Evolutionary conservation across 1,284 basidiomycete species (phyloP), one percentile per base, ranked within the genome.

Genomic region (Phellopilus nigrolimitatus): DNA sequence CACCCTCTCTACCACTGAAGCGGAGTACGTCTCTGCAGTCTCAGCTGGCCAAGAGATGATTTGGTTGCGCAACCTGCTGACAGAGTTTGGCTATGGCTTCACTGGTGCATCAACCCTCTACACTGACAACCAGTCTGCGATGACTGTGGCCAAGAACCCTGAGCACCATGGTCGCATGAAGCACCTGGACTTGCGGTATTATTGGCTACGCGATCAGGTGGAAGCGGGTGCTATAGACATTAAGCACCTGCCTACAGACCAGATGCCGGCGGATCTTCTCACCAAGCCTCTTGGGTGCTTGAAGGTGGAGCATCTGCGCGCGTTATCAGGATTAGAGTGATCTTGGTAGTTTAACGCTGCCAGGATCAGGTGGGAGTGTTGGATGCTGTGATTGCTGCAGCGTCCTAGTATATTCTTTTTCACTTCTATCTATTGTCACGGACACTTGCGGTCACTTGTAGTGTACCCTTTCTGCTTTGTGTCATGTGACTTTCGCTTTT

Each of bases 41-140:
- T 59, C 63, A 21, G 59, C 63, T 1, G 57, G 56, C 0, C 59
- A 58, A n/a, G 68, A 71, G 39, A 57, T 65, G 9, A 56, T 67
- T 1, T 77, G 70, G 71, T 57, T 75, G 2, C 46, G 60, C 7
- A 61, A 65, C 34, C 55, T 71, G 10, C 56, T 71, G 31, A 38
- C 53, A 5, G 62, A 69, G 33, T 43, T 71, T 47, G 62, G 62
- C 1, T 63, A 58, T 44, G 10, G 49, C 0, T 38, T 52, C 2
- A 17, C 34, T 10, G 15, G 3, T 19, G 49, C 66, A 1, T 62
- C 60, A 8, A 47, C 48, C 9, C 59, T 68, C 1, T 50, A 49
- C 34, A 58, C 57, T 37, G 62, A 63, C 53, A 64, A 63, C 31
- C 59, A 61, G 39, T 60, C 59, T 34, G 58, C 64, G 9, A 57